Base-by-base conservation (phyloP, 2,329 filamentous ascomycete genomes). In the Curvularia eragrostidis region DNA sequence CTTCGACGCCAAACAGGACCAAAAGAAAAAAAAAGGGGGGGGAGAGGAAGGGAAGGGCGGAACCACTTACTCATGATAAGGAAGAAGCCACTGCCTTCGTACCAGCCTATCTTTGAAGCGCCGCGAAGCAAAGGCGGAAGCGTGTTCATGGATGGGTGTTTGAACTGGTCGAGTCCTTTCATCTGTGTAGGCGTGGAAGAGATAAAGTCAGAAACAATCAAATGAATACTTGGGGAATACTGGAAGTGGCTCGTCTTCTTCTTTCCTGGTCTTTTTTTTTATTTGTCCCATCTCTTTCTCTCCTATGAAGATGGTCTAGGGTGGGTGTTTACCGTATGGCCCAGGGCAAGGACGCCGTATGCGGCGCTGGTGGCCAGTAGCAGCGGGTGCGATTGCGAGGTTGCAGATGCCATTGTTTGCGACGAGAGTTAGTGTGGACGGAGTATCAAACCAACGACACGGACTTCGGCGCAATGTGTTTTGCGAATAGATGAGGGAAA, bases 61-160 rank as follows among this genome's bases (percentile, higher is more conserved):
- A n/a, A n/a, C n/a, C n/a, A 51, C 67, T 38, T 67, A 76, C 74
- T 64, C 52, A 73, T 63, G 18, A 77, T 73, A 2, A 68, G 51
- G 44, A 77, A 74, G 64, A 75, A 77, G 0, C 71, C 70, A 47
- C 69, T 72, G 8, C 74, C 74, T 49, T 77, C 73, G 46, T 74
- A 77, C 74, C 74, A 77, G 9, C 73, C 73, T 3, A 70, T 67
- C 46, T 69, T 71, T n/a, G 72, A 65, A 9, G 73, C 70, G 21
- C 69, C 68, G 12, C 67, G 71, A 3, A 77, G 65, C 5, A 58
- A 28, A 2, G 57, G 41, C 1, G 74, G 74, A 1, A 77, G 59
- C 1, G 66, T 61, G 32, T 67, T 69, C n/a, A 75, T 56, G 6
- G 73, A 71, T 0, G 69, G 63, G 18, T 76, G 69, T 39, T 72